phyloP scores from a whole-genome alignment of 2,329 filamentous ascomycete species.

The Endoconidiophora laricicola region DNA sequence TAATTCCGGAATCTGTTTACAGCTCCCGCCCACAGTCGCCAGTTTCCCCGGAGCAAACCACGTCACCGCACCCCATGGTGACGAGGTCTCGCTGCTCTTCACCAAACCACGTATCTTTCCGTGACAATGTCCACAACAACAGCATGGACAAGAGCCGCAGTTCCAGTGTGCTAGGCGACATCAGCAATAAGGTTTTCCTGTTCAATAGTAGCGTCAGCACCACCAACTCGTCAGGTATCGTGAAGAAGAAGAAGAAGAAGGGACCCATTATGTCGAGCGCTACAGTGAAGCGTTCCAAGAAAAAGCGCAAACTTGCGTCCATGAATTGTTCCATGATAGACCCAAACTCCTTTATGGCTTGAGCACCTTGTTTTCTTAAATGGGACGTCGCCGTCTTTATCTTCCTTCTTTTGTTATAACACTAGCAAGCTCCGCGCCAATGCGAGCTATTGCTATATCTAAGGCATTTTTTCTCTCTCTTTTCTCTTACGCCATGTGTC shows the following conservation, averaged over 20 bases:
- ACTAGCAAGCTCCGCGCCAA: too few species aligned
- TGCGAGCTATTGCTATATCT: too few species aligned
- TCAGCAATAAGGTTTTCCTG: too few species aligned
- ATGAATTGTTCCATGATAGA: slow-evolving; percentile 4
- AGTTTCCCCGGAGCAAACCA: neutral
- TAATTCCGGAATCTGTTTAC: too few species aligned
- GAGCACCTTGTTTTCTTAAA: neutral
- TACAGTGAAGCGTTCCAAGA: neutral
- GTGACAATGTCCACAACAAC: neutral
- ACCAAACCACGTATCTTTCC: neutral
- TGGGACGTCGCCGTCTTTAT: too few species aligned
- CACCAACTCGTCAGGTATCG: neutral
- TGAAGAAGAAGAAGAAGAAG: slow-evolving; percentile 1
- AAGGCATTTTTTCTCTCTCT: too few species aligned
- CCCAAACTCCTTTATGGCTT: slow-evolving; percentile 2
- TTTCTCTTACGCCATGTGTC: too few species aligned
- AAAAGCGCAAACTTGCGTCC: neutral
- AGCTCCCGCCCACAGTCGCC: neutral
- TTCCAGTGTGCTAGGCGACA: too few species aligned
- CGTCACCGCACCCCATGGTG: slow-evolving; percentile 1
- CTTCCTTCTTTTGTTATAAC: too few species aligned
- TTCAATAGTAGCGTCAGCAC: too few species aligned
- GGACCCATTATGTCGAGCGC: neutral
- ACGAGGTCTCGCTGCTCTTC: slow-evolving; percentile 1
- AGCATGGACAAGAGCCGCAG: neutral